Evolutionary conservation across 176 grass and related monocot genomes (phyloP).

Genomic region (Oryza longistaminata): DNA sequence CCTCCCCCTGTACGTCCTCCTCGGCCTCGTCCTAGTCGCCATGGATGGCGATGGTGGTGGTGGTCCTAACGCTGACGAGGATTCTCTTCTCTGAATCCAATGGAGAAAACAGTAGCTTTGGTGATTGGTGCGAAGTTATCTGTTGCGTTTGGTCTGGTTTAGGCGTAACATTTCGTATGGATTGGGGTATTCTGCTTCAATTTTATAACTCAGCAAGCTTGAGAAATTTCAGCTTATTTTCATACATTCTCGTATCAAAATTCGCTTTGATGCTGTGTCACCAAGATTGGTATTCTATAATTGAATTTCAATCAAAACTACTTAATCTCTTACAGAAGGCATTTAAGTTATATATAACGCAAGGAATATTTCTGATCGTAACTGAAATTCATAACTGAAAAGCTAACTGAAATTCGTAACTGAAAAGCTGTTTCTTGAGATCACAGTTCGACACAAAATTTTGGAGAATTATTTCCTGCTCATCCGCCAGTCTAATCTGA

Average conservation of each 20-base stretch:
- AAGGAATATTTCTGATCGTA: no score
- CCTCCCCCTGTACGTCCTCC: not conserved
- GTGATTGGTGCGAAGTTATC: not conserved
- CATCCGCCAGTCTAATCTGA: no score
- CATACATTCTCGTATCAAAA: not conserved
- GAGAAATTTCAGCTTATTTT: not conserved
- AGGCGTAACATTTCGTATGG: not conserved
- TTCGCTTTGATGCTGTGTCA: not conserved
- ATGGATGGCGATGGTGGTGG: not conserved
- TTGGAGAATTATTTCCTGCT: no score
- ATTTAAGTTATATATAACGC: no score
- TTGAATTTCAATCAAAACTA: no score
- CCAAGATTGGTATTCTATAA: not conserved
- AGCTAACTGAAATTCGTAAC: no score
- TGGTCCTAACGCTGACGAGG: not conserved
- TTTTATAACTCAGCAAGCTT: not conserved
- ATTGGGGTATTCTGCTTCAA: not conserved
- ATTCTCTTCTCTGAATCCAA: slow-evolving; percentile 61
- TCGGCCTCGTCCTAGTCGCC: not conserved
- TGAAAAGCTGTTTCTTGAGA: no score
- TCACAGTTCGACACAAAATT: no score
- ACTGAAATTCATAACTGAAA: no score
- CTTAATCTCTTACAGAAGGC: no score
- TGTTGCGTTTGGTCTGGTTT: not conserved
- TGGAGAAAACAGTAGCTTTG: not conserved